Evolutionary conservation across 2,329 filamentous ascomycete genomes (phyloP), one percentile per base, ranked within the genome.

Genomic region (Diaporthe australafricana): DNA sequence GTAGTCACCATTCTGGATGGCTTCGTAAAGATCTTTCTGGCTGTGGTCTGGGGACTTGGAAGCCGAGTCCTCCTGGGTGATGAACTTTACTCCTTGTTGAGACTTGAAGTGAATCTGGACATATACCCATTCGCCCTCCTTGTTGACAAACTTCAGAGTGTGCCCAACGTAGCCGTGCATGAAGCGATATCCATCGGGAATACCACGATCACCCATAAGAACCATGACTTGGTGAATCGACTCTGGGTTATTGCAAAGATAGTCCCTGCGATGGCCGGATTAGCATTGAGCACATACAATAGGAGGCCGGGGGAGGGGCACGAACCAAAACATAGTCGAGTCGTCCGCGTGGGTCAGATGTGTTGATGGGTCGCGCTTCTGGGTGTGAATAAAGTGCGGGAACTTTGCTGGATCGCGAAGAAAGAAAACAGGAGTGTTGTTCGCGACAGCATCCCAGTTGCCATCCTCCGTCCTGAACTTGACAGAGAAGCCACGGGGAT

Each of bases 381-480:
- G 92, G 0, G 91, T 93, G 79, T 93, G 92, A 68, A 93, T 93
- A 77, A 93, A 91, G 77, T 91, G 84, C 30, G 92, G 92, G 78
- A 93, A 94, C 80, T 94, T 94, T 74, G 90, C 87, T 0, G 92
- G 90, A 74, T 94, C 92, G 68, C 92, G 85, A n/a, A 94, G 78
- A 81, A 94, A 94, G 85, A 94, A 94, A 3, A 93, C 89, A 0
- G 92, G 92, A 0, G 91, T 93, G 79, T 94, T 94, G 80, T 93
- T 93, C 73, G 88, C 89, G 9, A 94, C 91, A 80, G 91, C 85
- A 77, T 93, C 91, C 87, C 89, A 92, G 76, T 93, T 93, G n/a
- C 92, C 92, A 76, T 94, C 89, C 22, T 91, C 89, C 0, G 92
- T 94, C 47, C 91, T 87, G 82, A 94, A 92, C 82, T 94, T 94